These are phyloP conservation scores for Fusarium euwallaceae DNA, from an alignment of 2,329 filamentous ascomycete genomes.

Conservation along the genomic window DNA sequence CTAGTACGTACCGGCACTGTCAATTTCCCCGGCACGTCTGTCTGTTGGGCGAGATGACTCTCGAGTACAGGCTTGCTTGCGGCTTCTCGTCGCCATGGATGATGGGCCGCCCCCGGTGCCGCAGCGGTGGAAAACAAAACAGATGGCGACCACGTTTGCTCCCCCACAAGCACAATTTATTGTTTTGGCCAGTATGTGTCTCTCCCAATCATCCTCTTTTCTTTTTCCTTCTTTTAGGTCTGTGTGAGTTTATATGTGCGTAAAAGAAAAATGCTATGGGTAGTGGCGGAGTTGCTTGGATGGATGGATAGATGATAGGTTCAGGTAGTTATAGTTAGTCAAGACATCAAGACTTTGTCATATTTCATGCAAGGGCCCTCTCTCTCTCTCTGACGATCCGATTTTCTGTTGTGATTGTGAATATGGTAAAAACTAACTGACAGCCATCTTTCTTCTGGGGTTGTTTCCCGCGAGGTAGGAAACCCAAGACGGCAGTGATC, in stretches of 20 bases:
- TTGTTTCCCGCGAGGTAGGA: constrained; percentile 56
- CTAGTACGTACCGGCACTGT: constrained; percentile 48
- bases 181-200: constrained; percentile 42
- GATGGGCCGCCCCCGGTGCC: constrained; percentile 21
- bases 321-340: constrained; percentile 12
- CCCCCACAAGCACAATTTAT: not conserved
- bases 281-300: constrained; percentile 18
- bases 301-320: constrained; percentile 6
- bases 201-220: constrained; percentile 14
- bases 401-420: constrained; percentile 27
- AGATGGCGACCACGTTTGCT: constrained; percentile 35
- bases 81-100: constrained; percentile 31
- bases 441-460: constrained; percentile 29
- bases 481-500: constrained; percentile 68
- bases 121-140: constrained; percentile 28
- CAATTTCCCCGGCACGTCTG: constrained; percentile 35
- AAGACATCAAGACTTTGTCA: not conserved
- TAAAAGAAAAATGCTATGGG: constrained; percentile 14
- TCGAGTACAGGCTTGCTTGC: constrained; percentile 48
- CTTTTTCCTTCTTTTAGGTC: constrained; percentile 28
- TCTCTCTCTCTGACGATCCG: constrained; percentile 24
- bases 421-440: constrained; percentile 43
- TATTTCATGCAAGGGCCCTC: constrained; percentile 8
- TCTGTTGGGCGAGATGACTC: constrained; percentile 47
- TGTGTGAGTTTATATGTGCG: constrained; percentile 38